Percentiles rank a stretch among this genome's conserved stretches.
Conservation (phyloP, 2,329 filamentous ascomycete species). For the Ceratocystis alfenasii region DNA sequence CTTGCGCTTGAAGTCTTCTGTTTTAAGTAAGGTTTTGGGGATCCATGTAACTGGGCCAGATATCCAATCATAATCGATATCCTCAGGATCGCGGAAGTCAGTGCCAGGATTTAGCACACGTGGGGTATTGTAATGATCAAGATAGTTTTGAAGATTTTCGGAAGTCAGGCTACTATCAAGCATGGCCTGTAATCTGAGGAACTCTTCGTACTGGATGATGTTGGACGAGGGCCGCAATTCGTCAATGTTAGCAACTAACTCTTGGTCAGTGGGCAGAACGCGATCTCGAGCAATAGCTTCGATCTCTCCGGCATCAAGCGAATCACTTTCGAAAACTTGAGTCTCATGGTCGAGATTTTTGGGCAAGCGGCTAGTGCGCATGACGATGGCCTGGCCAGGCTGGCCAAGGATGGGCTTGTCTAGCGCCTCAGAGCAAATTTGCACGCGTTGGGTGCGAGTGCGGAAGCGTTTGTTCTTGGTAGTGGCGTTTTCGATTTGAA, state of each 20-base stretch:
- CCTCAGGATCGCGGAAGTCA: slow-evolving; percentile 13
- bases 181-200: slow-evolving; percentile 31
- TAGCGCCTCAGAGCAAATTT: slow-evolving; percentile 23
- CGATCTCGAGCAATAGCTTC: slow-evolving; percentile 28
- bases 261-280: slow-evolving; percentile 27
- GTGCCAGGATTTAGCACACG: slow-evolving; percentile 13
- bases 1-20: slow-evolving; percentile 29
- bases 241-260: slow-evolving; percentile 37
- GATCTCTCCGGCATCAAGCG: slow-evolving; percentile 27
- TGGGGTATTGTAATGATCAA: slow-evolving; percentile 23
- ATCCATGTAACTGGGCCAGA: slow-evolving; percentile 33
- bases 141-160: slow-evolving; percentile 36
- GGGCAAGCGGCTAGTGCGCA: slow-evolving; percentile 29
- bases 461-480: background rate
- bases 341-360: slow-evolving; percentile 11
- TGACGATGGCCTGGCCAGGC: slow-evolving; percentile 37
- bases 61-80: slow-evolving; percentile 34
- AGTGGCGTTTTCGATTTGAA: slow-evolving; percentile 8
- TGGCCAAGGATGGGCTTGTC: slow-evolving; percentile 30
- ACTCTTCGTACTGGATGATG: slow-evolving; percentile 33
- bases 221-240: slow-evolving; percentile 35
- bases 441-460: slow-evolving; percentile 15
- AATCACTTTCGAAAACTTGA: slow-evolving; percentile 21
- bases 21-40: slow-evolving; percentile 26
- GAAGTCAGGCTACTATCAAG: slow-evolving; percentile 38